Base-by-base conservation (phyloP, 2,329 filamentous ascomycete species). In the Fusarium agapanthi region DNA sequence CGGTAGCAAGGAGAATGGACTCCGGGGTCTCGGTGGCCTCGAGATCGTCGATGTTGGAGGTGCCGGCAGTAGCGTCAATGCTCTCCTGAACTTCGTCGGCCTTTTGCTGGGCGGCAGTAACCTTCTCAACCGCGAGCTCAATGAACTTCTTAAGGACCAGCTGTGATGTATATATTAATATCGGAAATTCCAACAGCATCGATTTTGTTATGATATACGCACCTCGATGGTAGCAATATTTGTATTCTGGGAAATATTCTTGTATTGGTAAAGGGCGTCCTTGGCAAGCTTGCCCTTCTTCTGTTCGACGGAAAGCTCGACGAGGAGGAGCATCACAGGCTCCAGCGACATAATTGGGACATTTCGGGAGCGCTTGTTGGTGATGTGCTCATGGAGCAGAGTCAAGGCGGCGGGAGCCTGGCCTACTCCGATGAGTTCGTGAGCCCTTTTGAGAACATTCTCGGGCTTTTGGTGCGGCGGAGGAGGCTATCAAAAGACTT, bases 241-340 rank as follows among this genome's bases (percentile, higher is more conserved):
- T 78, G 95, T 97, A 86, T 99, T 99, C 84, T 99, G 96, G 62
- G 95, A 95, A 77, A 98, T 98, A 84, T 99, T 99, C 89, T 99
- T 99, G 90, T 99, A 99, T 84, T 98, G 96, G 84, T 98, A 99
- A 54, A 99, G 89, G 70, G 96, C 96, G 86, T 99, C 96, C 89
- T 99, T 99, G 83, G 95, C 96, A 69, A 96, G 89, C 86, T 99
- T 99, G 79, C 96, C 96, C 86, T 98, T 99, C 86, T 96, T 95
- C 79, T 98, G 91, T 81, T 98, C 95, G 80, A 99, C 96, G 76
- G 93, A 97, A 67, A 98, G 90, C 85, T 98, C 95, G 80, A 99
- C 95, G 81, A 99, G 92, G 76, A 98, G 92, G 84, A 98, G 89
- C 95, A 99, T 98, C 76, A 99, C 95, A 75, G 96, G 96, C 90